phyloP scores from a whole-genome alignment of 2,329 filamentous ascomycete genomes.

The Calonectria hongkongensis region DNA sequence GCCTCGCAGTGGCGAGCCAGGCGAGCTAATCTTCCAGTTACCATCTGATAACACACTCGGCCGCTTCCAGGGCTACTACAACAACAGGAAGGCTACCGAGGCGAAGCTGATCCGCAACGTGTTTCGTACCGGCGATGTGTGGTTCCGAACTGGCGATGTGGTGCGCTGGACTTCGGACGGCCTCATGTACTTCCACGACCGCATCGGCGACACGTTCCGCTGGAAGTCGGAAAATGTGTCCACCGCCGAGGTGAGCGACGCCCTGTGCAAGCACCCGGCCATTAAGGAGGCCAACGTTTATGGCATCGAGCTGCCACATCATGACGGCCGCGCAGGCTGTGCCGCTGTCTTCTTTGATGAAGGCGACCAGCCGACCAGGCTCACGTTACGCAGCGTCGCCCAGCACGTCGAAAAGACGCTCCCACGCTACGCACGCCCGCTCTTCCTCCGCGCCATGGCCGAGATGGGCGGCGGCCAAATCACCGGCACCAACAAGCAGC shows the following conservation, averaged over 20 bases:
- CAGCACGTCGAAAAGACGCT: slow-evolving; percentile 74
- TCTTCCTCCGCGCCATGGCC: slow-evolving; percentile 83
- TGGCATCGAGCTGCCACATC: slow-evolving; percentile 84
- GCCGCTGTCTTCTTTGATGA: slow-evolving; percentile 77
- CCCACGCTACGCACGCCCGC: slow-evolving; percentile 84
- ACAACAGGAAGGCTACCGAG: slow-evolving; percentile 81
- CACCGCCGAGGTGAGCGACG: slow-evolving; percentile 87
- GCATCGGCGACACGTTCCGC: slow-evolving; percentile 85
- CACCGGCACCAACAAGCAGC: slow-evolving; percentile 93
- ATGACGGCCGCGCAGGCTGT: slow-evolving; percentile 90
- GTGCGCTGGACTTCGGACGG: slow-evolving; percentile 83
- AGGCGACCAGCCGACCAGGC: slow-evolving; percentile 64
- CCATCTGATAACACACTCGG: slow-evolving; percentile 77
- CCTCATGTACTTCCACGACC: slow-evolving; percentile 86
- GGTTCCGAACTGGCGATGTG: slow-evolving; percentile 90
- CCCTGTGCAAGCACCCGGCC: slow-evolving; percentile 78
- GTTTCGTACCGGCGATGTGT: slow-evolving; percentile 84
- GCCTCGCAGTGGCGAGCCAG: slow-evolving; percentile 76
- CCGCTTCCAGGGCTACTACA: slow-evolving; percentile 89
- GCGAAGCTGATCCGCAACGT: slow-evolving; percentile 85
- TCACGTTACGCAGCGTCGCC: slow-evolving; percentile 76
- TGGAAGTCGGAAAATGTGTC: slow-evolving; percentile 92
- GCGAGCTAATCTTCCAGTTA: slow-evolving; percentile 85
- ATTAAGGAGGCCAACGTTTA: slow-evolving; percentile 91
- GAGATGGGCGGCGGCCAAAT: slow-evolving; percentile 74